phyloP scores from a whole-genome alignment of 2,329 filamentous ascomycete species.

The Alternaria ethzedia region DNA sequence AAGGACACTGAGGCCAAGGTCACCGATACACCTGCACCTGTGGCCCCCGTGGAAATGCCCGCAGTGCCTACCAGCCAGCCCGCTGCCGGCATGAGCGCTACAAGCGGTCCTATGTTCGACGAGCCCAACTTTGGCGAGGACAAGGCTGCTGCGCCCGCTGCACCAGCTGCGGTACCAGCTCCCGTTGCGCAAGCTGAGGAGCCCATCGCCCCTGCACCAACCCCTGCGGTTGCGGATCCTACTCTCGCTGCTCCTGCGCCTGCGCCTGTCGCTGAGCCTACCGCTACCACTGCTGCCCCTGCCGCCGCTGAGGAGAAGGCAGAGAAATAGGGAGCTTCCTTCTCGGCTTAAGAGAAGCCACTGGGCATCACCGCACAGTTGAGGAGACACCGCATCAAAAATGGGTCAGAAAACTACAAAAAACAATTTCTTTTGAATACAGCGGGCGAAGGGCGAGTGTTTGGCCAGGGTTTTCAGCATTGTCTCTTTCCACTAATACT shows the following conservation, averaged over 20 bases:
- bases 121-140: slow-evolving; percentile 37
- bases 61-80: slow-evolving; percentile 34
- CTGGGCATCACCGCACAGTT: background rate
- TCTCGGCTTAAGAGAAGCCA: background rate
- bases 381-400: background rate
- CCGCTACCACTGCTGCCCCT: background rate
- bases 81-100: slow-evolving; percentile 49
- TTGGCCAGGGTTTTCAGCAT: slow-evolving; percentile 2
- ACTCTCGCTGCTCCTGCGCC: background rate
- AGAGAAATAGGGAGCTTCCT: slow-evolving; percentile 1
- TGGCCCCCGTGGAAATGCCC: slow-evolving; percentile 26
- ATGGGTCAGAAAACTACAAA: background rate
- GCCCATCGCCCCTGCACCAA: slow-evolving; percentile 1
- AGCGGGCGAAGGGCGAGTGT: background rate
- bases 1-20: slow-evolving; percentile 26
- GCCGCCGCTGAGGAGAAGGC: slow-evolving; percentile 5
- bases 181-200: slow-evolving; percentile 3
- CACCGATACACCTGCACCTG: slow-evolving; percentile 16
- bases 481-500: slow-evolving; percentile 37
- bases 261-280: background rate
- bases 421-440: background rate
- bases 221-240: background rate
- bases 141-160: slow-evolving; percentile 13
- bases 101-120: slow-evolving; percentile 46
- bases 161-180: slow-evolving; percentile 20